Percentiles rank a stretch among this genome's conserved stretches.
phyloP scores from a whole-genome alignment of 495 filamentous ascomycete genomes.

The Darksidea phi region DNA sequence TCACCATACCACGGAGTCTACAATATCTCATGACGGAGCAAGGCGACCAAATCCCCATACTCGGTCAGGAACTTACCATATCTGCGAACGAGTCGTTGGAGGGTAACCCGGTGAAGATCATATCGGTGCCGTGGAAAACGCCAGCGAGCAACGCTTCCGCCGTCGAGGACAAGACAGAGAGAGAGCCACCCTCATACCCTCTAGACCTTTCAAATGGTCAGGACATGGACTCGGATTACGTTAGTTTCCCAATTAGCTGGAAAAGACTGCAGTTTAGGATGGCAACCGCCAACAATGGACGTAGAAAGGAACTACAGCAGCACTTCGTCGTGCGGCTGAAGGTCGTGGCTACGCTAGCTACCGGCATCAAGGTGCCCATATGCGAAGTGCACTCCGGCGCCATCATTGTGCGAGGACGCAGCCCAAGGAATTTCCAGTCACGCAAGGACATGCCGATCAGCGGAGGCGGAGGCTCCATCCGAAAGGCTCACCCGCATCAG shows the following conservation, averaged over 20 bases:
- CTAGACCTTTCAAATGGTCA: slow-evolving; percentile 73
- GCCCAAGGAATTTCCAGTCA: slow-evolving; percentile 67
- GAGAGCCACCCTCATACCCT: slow-evolving; percentile 65
- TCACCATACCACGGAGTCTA: slow-evolving; percentile 71
- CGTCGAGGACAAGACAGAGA: slow-evolving; percentile 62
- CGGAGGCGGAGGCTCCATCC: slow-evolving; percentile 41
- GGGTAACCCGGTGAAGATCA: slow-evolving; percentile 83
- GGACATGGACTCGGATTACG: slow-evolving; percentile 72
- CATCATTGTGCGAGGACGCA: slow-evolving; percentile 67
- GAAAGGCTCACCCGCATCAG: slow-evolving; percentile 42
- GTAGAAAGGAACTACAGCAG: slow-evolving; percentile 67
- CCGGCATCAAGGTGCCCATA: slow-evolving; percentile 56
- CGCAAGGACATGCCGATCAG: slow-evolving; percentile 65
- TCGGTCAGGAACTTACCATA: slow-evolving; percentile 73
- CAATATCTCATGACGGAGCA: slow-evolving; percentile 74
- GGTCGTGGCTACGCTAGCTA: slow-evolving; percentile 58
- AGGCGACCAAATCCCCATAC: slow-evolving; percentile 69
- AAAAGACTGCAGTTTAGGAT: slow-evolving; percentile 90
- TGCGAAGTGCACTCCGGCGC: slow-evolving; percentile 64
- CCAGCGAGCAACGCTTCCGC: slow-evolving; percentile 62
- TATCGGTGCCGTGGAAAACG: slow-evolving; percentile 91
- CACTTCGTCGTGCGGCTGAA: slow-evolving; percentile 68
- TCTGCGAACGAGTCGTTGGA: slow-evolving; percentile 90
- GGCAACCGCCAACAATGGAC: slow-evolving; percentile 82
- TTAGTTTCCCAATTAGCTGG: slow-evolving; percentile 84